Evolutionary conservation across 495 filamentous ascomycete genomes (phyloP).

Genomic region (Aspergillus olivimuriae): DNA sequence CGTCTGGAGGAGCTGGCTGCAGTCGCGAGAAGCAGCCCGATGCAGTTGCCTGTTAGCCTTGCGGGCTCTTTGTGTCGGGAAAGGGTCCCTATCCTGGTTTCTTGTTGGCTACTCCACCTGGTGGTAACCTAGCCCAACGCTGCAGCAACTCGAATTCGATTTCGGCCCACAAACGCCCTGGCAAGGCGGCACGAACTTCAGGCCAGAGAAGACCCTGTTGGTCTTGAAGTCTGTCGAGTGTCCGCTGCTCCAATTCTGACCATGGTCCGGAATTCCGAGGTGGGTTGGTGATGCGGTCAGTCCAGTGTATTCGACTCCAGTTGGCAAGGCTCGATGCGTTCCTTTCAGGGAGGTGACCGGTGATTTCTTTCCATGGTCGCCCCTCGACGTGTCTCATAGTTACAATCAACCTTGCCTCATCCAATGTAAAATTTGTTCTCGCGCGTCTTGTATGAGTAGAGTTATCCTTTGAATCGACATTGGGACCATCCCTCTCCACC

Average conservation of each 20-base stretch:
- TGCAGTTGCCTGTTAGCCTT: slow-evolving; percentile 7
- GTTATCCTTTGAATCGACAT: too few relatives aligned
- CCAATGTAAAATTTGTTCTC: slow-evolving; percentile 24
- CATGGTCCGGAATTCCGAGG: slow-evolving; percentile 27
- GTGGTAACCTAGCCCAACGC: slow-evolving; percentile 27
- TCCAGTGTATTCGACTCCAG: slow-evolving; percentile 33
- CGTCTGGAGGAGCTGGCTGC: too few relatives aligned
- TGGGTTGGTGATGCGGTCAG: slow-evolving; percentile 23
- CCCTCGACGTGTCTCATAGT: slow-evolving; percentile 25
- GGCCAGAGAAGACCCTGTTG: slow-evolving; percentile 28
- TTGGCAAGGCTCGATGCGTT: slow-evolving; percentile 15
- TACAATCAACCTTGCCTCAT: slow-evolving; percentile 30
- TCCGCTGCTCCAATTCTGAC: slow-evolving; percentile 26
- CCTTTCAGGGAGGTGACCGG: slow-evolving; percentile 21
- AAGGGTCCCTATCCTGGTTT: neutral
- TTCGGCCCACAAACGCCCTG: slow-evolving; percentile 25
- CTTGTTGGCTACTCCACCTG: slow-evolving; percentile 3
- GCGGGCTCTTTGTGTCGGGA: neutral
- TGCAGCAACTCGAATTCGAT: slow-evolving; percentile 36
- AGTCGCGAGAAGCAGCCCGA: neutral
- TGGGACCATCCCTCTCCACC: too few relatives aligned
- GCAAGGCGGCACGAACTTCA: slow-evolving; percentile 23
- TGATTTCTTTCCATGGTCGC: slow-evolving; percentile 28
- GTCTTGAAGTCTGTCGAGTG: slow-evolving; percentile 21
- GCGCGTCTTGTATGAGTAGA: slow-evolving; percentile 12